Base-by-base conservation (phyloP, 495 filamentous ascomycete species). In the Neurospora discreta region DNA sequence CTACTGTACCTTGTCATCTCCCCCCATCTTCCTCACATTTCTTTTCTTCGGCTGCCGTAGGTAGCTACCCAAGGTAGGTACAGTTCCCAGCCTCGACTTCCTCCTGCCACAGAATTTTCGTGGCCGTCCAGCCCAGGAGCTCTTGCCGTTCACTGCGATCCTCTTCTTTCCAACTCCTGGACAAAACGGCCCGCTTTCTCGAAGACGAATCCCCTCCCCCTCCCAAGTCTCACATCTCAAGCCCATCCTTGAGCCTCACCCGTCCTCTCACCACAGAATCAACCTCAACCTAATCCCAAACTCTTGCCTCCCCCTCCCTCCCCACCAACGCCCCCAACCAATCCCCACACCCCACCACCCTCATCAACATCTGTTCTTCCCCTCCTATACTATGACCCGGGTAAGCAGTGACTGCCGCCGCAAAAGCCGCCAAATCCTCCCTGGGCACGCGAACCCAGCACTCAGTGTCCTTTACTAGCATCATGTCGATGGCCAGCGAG, bases 361-460 rank as follows among this genome's bases (percentile, higher is more conserved):
- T 77, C 52, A 86, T 71, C 7, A 78, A 74, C 69, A 70, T 70
- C 18, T 78, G 74, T n/a, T 71, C 72, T 23, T 78, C 75, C n/a
- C 74, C 75, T 20, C 80, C 79, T 38, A 85, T 85, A 72, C 23
- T 82, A 81, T 87, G 88, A 39, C 90, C 90, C 68, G 88, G 88
- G 74, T 91, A 80, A 13, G 91, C 91, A 5, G 89, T 89, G 6
- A 92, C 83, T 16, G 95, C 88, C 6, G 85, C 90, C 7, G 81
- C 80, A 69, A 88, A 87, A 1, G 81, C 80, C 0, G 77, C 81
- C 8, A 87, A 83, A 76, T 98, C 93, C 70, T 87, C 85, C 52
- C 87, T 78, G 0, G 94, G 92, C 1, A 97, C 81, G 20, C 95
- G 87, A 39, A 97, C 82, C 92, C 92, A 97, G 40, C 86, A 86